A percentile compares a stretch with the other conserved stretches of the same genome.
These are phyloP conservation scores for Mycocentrospora acerina DNA, from an alignment of 2,329 filamentous ascomycete genomes.

Conservation along the genomic window DNA sequence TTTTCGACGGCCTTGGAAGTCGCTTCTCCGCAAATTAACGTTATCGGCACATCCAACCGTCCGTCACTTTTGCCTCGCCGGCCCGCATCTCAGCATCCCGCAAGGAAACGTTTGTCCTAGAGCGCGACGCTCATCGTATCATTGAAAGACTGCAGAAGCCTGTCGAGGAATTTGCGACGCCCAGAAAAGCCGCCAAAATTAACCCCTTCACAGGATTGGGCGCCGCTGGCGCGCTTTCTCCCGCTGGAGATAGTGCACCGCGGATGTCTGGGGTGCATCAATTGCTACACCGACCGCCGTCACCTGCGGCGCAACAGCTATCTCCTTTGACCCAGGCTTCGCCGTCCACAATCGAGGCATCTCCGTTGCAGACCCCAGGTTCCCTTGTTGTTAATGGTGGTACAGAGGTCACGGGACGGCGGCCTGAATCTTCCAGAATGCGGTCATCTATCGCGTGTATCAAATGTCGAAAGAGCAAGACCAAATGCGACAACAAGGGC, in stretches of 20 bases:
- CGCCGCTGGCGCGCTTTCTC: constrained; percentile 28
- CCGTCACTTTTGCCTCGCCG: too few species aligned
- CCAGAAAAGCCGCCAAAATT: constrained; percentile 31
- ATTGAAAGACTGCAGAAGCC: too few species aligned
- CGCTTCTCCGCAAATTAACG: too few species aligned
- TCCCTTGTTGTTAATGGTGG: constrained; percentile 22
- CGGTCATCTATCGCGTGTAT: constrained; percentile 79
- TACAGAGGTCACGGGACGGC: constrained; percentile 20
- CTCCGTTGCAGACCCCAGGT: constrained; percentile 28
- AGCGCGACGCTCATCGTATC: too few species aligned
- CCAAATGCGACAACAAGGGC: constrained; percentile 82
- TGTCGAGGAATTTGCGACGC: too few species aligned
- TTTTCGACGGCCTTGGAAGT: too few species aligned
- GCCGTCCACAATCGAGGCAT: constrained; percentile 31
- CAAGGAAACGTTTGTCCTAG: too few species aligned
- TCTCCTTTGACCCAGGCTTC: constrained; percentile 27
- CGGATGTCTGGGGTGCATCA: constrained; percentile 21
- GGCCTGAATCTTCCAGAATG: constrained; percentile 51
- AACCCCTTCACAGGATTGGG: constrained; percentile 20
- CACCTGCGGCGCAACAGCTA: constrained; percentile 20
- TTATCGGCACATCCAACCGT: too few species aligned
- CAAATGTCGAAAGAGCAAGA: constrained; percentile 76
- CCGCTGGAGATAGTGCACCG: constrained; percentile 23
- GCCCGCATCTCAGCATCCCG: too few species aligned
- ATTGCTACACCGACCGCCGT: constrained; percentile 17